Conservation (phyloP, 495 filamentous ascomycete species). For the Cetradonia linearis region DNA sequence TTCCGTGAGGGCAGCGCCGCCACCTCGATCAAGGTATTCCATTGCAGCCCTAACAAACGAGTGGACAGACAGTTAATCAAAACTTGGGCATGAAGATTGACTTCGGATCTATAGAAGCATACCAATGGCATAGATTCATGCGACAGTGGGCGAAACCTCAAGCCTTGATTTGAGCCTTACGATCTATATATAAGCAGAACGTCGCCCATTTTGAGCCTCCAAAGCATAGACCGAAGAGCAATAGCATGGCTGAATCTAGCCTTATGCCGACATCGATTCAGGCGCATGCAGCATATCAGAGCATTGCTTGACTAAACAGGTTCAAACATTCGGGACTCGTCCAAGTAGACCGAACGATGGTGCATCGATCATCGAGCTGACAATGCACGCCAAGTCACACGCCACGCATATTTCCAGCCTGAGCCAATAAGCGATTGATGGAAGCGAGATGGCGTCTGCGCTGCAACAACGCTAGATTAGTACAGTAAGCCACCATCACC, state of each 20-base stretch:
- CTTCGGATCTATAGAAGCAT: not conserved
- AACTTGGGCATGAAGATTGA: not conserved
- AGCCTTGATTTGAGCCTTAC: conserved; percentile 1
- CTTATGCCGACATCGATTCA: not conserved
- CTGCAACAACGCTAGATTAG: not conserved
- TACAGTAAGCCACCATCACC: not conserved
- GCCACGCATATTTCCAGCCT: not conserved
- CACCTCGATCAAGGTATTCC: not conserved
- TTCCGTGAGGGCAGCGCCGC: not conserved
- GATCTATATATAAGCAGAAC: not conserved
- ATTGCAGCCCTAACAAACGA: not conserved
- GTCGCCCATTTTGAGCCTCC: conserved; percentile 4
- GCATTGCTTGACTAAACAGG: not conserved
- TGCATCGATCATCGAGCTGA: too few relatives aligned
- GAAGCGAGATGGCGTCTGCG: not conserved
- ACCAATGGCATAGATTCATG: not conserved
- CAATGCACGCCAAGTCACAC: not conserved
- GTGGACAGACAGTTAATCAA: not conserved
- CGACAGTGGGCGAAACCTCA: not conserved
- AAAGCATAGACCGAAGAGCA: not conserved
- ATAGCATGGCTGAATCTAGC: not conserved
- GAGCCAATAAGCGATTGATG: not conserved
- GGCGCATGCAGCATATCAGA: not conserved
- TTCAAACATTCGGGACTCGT: too few relatives aligned
- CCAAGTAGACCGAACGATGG: not conserved